Base-by-base conservation (phyloP, 2,329 filamentous ascomycete species). In the Aspergillus tanneri region DNA sequence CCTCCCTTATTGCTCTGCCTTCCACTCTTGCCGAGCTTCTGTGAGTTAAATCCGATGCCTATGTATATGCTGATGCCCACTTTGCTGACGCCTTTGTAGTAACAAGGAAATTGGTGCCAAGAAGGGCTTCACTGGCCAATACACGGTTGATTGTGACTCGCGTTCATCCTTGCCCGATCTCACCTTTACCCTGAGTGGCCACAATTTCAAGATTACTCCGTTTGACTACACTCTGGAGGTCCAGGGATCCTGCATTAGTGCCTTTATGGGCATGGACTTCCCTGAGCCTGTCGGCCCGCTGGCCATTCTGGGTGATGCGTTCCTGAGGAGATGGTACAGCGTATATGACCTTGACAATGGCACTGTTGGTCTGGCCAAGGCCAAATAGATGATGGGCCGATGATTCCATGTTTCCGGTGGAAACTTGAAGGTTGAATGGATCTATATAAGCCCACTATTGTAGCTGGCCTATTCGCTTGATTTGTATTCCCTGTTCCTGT, bases 101-200 rank as follows among this genome's bases (percentile, higher is more conserved):
- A 99, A 99, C 83, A 86, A 88, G 75, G 86, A 96, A 78, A 96
- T 99, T 56, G 93, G 93, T 56, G 93, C 93, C 60, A 96, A 95
- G 85, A 99, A 97, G 84, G 83, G 87, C 53, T 99, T 86, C 78
- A 95, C 92, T 71, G 93, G 93, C 64, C 93, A 99, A 78, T 99
- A 96, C 81, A 88, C 85, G 11, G 79, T 99, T 53, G 93, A 97
- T 58, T 99, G 93, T 73, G 77, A 78, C 58, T 90, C 88, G 79
- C 88, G 90, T 62, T 81, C 87, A 68, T 80, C 77, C 55, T 86
- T 99, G 43, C 91, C 93, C 57, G 91, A 97, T 65, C 81, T 99
- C 61, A 90, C 86, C 62, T 97, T 99, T 76, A 91, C 82, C 57
- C 84, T 99, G 41, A 84, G 83, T 59, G 93, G 93, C 57, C 84